phyloP scores from a whole-genome alignment of 2,329 filamentous ascomycete species.

The Hypoxylon sp. region DNA sequence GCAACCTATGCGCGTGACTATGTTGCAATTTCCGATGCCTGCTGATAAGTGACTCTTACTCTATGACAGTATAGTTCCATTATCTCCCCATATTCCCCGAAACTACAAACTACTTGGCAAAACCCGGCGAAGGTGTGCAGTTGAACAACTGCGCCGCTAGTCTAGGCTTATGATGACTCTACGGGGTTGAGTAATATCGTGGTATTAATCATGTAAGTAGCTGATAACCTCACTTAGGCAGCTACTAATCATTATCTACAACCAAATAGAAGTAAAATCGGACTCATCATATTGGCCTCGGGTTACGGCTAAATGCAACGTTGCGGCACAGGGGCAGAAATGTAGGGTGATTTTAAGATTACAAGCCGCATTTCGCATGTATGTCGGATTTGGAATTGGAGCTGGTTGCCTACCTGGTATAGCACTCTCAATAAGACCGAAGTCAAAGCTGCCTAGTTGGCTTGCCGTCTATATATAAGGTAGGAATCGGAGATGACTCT shows the following conservation, averaged over 20 bases:
- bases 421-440: not conserved
- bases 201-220: not conserved
- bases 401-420: conserved; percentile 1
- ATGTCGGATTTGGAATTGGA: not conserved
- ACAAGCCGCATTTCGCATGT: not conserved
- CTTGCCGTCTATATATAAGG: not conserved
- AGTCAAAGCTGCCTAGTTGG: not conserved
- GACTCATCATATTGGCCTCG: not conserved
- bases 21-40: not conserved
- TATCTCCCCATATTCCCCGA: not conserved
- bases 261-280: not conserved
- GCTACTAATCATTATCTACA: conserved; percentile 1
- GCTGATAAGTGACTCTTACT: not conserved
- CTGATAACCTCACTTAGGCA: conserved; percentile 2
- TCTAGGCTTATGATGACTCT: conserved; percentile 12
- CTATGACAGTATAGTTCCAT: not conserved
- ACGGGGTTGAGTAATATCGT: not conserved
- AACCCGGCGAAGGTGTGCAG: not conserved
- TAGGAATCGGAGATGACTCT: not conserved
- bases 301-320: conserved; percentile 12
- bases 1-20: not conserved
- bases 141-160: conserved; percentile 13
- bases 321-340: conserved; percentile 8
- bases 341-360: conserved; percentile 8
- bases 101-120: not conserved